Evolutionary conservation across 441 rosid genomes (phyloP).

Genomic region (Erodium trifolium): DNA sequence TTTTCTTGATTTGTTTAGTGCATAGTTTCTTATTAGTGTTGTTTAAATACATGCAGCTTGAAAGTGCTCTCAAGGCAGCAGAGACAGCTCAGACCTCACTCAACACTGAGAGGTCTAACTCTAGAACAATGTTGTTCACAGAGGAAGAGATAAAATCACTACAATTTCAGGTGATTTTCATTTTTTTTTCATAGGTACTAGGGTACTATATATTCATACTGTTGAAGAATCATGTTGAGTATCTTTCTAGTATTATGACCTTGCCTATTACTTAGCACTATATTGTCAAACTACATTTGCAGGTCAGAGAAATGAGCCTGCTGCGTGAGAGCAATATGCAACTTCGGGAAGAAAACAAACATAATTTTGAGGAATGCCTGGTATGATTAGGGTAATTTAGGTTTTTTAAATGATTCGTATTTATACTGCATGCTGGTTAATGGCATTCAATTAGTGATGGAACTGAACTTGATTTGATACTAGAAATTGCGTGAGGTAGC

Average conservation of each 20-base stretch:
- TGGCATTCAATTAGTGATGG: not conserved
- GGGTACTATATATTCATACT: not conserved
- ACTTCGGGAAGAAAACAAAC: conserved; percentile 93
- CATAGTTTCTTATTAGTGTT: not conserved
- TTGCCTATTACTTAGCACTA: not conserved
- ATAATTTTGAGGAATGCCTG: conserved; percentile 96
- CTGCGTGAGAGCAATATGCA: conserved; percentile 97
- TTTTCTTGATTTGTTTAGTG: not conserved
- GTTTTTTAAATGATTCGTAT: not conserved
- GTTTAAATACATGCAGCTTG: conserved; percentile 46
- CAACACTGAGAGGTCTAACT: conserved; percentile 67
- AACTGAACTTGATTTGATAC: not conserved
- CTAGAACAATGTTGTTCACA: conserved; percentile 65
- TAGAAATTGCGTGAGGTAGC: conserved; percentile 80
- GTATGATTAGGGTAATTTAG: conserved; percentile 27
- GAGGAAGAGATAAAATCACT: conserved; percentile 87
- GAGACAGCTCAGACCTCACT: conserved; percentile 67
- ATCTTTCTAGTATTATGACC: not conserved
- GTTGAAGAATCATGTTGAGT: not conserved
- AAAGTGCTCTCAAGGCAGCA: conserved; percentile 73
- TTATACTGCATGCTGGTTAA: not conserved
- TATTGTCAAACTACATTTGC: conserved; percentile 17
- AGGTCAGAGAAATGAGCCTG: conserved; percentile 87
- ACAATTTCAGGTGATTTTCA: conserved; percentile 66
- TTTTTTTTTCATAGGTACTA: not conserved